Base-by-base conservation (phyloP, 176 grass and related monocot genomes). In the Triticum urartu region DNA sequence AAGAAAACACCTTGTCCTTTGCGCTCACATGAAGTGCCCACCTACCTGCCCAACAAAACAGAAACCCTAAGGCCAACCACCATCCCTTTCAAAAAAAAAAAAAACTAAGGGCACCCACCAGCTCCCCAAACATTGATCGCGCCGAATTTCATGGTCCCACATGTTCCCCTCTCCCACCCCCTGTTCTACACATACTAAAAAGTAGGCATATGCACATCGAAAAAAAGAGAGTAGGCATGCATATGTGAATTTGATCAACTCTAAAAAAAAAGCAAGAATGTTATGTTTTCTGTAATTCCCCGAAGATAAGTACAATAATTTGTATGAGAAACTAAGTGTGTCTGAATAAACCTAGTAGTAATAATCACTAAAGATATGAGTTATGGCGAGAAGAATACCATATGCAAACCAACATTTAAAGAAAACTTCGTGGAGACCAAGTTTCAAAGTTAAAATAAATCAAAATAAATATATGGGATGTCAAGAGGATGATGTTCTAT, bases 31-130 rank as follows among this genome's bases (percentile, higher is more conserved):
- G 67, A 87, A 83, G 34, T 36, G 18, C 43, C 80, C 58, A 83
- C 43, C 65, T 90, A 80, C 83, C 65, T 90, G 79, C 83, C 72
- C 40, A 86, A 43, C 79, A 70, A 58, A 77, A 79, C 50, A 90
- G 52, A 86, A 77, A 63, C 14, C 84, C 88, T 70, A 79, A 65
- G 42, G 42, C 15, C 5, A 18, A 54, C 50, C 50, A 54, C 50
- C 50, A 54, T 2, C 28, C 15, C 50, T 17, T 18, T 1, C 5
- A 52, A 52, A 17, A 54, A 86, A 77, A 63, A 30, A 30, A 30
- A 30, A 30, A 30, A 30, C 6, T 70, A 79, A 65, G 42, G 76
- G 33, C 33, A 75, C 47, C 60, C 42, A 81, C 77, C 68, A 34
- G 67, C 77, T 75, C 77, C 88, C 72, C 79, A 72, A 83, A 87